Conservation (phyloP, 1,139 yeast genomes). For the Pichia sp. region DNA sequence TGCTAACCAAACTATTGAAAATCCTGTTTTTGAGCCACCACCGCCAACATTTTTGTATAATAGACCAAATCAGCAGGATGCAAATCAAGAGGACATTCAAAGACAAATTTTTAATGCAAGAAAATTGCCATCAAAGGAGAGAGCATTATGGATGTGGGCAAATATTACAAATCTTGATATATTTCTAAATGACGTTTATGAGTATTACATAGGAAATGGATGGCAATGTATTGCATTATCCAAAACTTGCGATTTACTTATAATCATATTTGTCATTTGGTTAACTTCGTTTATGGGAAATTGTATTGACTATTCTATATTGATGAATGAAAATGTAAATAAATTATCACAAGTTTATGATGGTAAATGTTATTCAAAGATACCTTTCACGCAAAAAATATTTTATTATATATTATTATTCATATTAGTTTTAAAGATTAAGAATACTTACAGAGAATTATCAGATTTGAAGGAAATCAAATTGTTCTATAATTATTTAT, state of each 20-base stretch:
- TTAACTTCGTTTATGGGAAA: constrained; percentile 76
- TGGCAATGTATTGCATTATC: constrained; percentile 65
- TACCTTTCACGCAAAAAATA: constrained; percentile 48
- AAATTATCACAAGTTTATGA: constrained; percentile 40
- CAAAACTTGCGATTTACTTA: constrained; percentile 58
- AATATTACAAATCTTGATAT: constrained; percentile 86
- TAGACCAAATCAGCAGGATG: constrained; percentile 1
- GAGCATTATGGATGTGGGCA: constrained; percentile 95
- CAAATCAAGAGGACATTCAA: constrained; percentile 1
- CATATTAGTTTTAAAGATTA: constrained; percentile 50
- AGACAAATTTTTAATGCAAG: constrained; percentile 12
- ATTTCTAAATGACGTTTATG: constrained; percentile 75
- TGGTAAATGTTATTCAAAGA: constrained; percentile 51
- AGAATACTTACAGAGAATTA: constrained; percentile 52
- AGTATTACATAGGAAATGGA: constrained; percentile 83
- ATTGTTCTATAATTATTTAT: constrained; percentile 58
- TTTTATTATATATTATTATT: constrained; percentile 56
- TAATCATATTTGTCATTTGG: constrained; percentile 69
- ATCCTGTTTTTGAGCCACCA: constrained; percentile 17
- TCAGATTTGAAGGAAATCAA: constrained; percentile 56
- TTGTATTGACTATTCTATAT: constrained; percentile 56
- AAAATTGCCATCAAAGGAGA: constrained; percentile 48
- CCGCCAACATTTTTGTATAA: constrained; percentile 15
- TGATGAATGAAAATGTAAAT: constrained; percentile 29
- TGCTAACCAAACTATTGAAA: constrained; percentile 26